Base-by-base conservation (phyloP, 805 yeast genomes). In the Myxozyma nipponensis region DNA sequence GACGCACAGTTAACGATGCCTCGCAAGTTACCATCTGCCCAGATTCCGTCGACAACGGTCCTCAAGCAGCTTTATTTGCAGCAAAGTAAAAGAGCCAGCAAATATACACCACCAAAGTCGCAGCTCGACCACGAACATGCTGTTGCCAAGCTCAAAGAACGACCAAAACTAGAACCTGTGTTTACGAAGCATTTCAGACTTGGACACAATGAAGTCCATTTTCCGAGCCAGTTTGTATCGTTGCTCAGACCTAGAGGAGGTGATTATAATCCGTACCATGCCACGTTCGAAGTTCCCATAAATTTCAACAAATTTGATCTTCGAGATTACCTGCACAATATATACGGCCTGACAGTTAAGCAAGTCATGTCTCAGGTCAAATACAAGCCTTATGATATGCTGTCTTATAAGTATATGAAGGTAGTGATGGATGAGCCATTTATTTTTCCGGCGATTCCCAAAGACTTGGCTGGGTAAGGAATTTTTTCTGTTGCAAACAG, bases 401-500 rank as follows among this genome's bases (percentile, higher is more conserved):
- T 90, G 1, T 96, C 88, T 70, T 77, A 79, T 58, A 93, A 93
- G 74, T 90, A 89, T 70, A 93, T 93, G 98, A 91, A 96, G 21
- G 84, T 93, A 46, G 98, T 90, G 62, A 85, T 93, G 91, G 82
- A 81, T 50, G 88, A 91, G 59, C 98, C 99, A 22, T 93, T 93
- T 66, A 77, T 93, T 42, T 93, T 97, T 96, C 99, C 99, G 3
- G 77, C 74, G 53, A 66, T 62, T 37, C 69, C 74, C 42, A 72
- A 73, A 57, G 69, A 69, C 19, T 51, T 57, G 19, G 38, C 43
- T 4, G 52, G 48, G 66, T 72, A 24, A 69, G 76, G 61, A 69
- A 48, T 38, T 6, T 50, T 15, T 7, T 17, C 10, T 10, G 26
- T 7, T 24, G 23, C 17, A 19, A n/a, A 9, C 22, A 5, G 25